Evolutionary conservation across 2,329 filamentous ascomycete genomes (phyloP), one percentile per base, ranked within the genome.

Genomic region (Myriosclerotinia duriaeana): DNA sequence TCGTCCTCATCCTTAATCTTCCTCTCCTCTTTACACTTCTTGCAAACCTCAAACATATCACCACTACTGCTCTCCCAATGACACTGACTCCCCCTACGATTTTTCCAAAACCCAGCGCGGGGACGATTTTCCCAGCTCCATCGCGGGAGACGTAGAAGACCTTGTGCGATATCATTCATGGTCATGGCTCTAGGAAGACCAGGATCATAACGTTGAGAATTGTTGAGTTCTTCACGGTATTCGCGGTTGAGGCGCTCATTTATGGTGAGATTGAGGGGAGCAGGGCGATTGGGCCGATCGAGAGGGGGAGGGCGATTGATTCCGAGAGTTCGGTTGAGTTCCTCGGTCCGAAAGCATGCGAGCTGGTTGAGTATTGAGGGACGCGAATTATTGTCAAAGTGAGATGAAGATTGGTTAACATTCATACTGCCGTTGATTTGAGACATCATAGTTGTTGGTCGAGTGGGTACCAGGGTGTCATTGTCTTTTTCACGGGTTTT

Each of bases 401-500:
- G 55, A 14, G 58, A 61, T 50, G 58, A 12, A 26, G 58, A 12
- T 20, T n/a, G 34, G 9, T 38, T 61, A 7, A 50, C 44, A 12
- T 8, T 4, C n/a, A 38, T 50, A 26, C 8, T 40, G 0, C 2
- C n/a, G 14, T 38, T 61, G 6, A 22, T 20, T 40, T 61, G 44
- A 1, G 58, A 7, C n/a, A 20, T 50, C n/a, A 26, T 20, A 5
- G 5, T 61, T 26, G 44, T 50, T 40, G 58, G 5, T 14, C n/a
- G 34, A 26, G 30, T 36, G 17, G 14, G 1, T 12, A n/a, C 5
- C 6, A 6, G 6, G 22, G 44, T 20, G 2, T 58, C 40, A n/a
- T 26, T 26, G 26, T 50, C 54, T n/a, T n/a, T 48, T 36, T 20
- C 22, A 2, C 56, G 30, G 2, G 82, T 86, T 0, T 79, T 79